Evolutionary conservation across 2,329 filamentous ascomycete species (phyloP), one percentile per base, ranked within the genome.

Genomic region (Nigrospora sphaerica): DNA sequence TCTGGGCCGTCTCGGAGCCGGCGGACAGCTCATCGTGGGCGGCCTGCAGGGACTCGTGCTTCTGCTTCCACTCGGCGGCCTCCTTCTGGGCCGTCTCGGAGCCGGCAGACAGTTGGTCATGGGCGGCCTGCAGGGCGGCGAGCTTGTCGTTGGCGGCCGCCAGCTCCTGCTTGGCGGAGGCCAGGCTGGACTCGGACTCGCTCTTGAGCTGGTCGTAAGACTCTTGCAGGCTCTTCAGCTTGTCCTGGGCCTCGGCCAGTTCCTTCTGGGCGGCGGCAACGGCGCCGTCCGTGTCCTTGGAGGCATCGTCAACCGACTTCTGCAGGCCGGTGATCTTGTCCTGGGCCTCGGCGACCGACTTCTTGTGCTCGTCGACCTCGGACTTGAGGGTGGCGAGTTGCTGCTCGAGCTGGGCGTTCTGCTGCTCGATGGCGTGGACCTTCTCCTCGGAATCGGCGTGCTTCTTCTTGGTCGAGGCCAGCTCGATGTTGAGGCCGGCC

Each of bases 151-250:
- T 51, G n/a, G 59, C 59, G 39, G 64, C 61, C 44, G 58, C 55
- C 31, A 70, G 56, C 47, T 67, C 59, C 43, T 63, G 48, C 56
- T 67, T 62, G 35, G 64, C 54, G 6, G 59, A 48, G 4, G 61
- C 52, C 34, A 68, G 55, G 45, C 66, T 61, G 38, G 56, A 53
- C 53, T 65, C 53, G 37, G 68, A 55, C 46, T 66, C 61, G 38
- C 57, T 52, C 54, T 65, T 61, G 48, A 63, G 52, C 32, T 57
- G 53, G 18, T 66, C 64, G 34, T n/a, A 36, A 4, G 34, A 36
- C 34, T 36, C 34, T 36, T 36, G 34, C 35, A 67, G 54, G 28
- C 62, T 57, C 37, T 56, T 57, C 31, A 59, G 61, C 52, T 66
- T 63, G 51, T 67, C 62, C 52, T 61, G 54, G 42, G 57, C 58